Evolutionary conservation across 345 rosid species (phyloP), one percentile per base, ranked within the genome.

Genomic region (Hibiscus trionum): DNA sequence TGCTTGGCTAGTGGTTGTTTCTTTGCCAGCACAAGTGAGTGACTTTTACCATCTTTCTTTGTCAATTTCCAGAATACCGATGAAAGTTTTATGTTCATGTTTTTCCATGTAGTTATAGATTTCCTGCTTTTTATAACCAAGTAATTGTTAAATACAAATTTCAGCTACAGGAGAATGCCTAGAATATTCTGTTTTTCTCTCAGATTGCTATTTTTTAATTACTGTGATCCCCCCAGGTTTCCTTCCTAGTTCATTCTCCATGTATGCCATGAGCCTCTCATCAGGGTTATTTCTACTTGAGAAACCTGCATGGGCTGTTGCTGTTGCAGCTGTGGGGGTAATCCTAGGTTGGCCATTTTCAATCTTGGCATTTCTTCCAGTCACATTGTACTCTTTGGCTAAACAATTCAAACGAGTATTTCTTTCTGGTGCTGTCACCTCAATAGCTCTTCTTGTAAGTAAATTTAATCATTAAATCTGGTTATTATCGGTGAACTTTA

Each of bases 281-380:
- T 95, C 93, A 5, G 99, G 99, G 59, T 80, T 95, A 35, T 85
- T 95, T 79, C 96, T 95, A 75, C 90, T 95, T 26, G 96, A 85
- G 77, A 90, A 88, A 75, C 88, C 81, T 61, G 87, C 84, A 52
- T 71, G 75, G 84, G 90, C 97, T 71, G 96, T 95, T 66, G 84
- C 88, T 61, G 88, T 87, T 77, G 88, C 99, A 58, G 88, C 87
- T 56, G 47, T 68, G 15, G 99, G 98, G 21, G 97, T 92, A 71
- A 81, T 95, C 75, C 96, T 95, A 78, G 99, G 99, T 67, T 92
- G 99, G 99, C 97, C 99, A 11, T 95, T 95, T 80, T 92, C 97
- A 2, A 77, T 95, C 72, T 80, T 95, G 87, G 97, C 90, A n/a
- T 95, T 95, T 84, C 82, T 90, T 66, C 99, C 98, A 0, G 78